Evolutionary conservation across 148 eudicot species (phyloP).

Genomic region (Rhododendron vialii): DNA sequence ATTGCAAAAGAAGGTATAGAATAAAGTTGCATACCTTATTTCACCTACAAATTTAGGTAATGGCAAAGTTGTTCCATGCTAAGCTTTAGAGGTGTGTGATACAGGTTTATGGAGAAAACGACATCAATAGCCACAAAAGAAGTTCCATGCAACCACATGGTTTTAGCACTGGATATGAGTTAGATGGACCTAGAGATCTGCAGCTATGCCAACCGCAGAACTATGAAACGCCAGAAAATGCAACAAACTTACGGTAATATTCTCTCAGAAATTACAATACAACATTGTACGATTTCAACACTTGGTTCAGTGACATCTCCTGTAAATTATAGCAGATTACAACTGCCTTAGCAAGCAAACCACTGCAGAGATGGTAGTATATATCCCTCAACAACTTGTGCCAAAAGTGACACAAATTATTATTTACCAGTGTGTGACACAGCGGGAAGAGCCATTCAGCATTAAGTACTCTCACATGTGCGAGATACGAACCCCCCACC

Average conservation of each 20-base stretch:
- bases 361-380: not conserved
- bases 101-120: constrained; percentile 34
- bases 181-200: constrained; percentile 32
- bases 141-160: constrained; percentile 18
- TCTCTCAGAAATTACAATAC: not conserved
- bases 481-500: not conserved
- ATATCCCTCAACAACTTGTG: not conserved
- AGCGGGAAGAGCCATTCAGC: not conserved
- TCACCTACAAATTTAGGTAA: not conserved
- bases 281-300: not conserved
- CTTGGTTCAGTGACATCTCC: constrained; percentile 2
- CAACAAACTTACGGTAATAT: not conserved
- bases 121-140: constrained; percentile 12
- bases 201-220: constrained; percentile 45
- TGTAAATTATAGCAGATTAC: constrained; percentile 35
- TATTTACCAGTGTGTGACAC: not conserved
- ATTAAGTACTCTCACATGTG: not conserved
- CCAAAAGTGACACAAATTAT: not conserved
- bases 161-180: constrained; percentile 16
- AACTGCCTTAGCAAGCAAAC: constrained; percentile 23
- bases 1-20: constrained; percentile 33
- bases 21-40: not conserved
- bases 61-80: not conserved
- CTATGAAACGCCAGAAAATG: constrained; percentile 5
- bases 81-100: not conserved